Base-by-base conservation (phyloP, 2,329 filamentous ascomycete species). In the Aspergillus hiratsukae region DNA sequence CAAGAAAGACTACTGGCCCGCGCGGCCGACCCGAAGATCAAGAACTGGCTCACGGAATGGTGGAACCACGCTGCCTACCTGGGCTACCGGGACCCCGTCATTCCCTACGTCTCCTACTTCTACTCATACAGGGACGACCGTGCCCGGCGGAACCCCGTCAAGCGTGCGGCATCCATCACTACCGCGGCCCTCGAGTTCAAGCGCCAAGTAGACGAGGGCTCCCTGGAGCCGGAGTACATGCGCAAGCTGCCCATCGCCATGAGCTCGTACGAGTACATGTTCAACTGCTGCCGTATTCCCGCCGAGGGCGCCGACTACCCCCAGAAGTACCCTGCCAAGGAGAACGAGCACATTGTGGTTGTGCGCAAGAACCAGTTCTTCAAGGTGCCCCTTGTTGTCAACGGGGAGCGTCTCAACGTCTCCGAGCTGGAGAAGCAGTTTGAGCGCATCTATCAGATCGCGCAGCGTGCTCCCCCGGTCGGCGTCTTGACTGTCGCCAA, bases 181-280 rank as follows among this genome's bases (percentile, higher is more conserved):
- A 91, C 89, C 1, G 88, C 90, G 7, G 88, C 86, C 1, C 83
- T 99, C 41, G 91, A 95, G 72, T 99, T 99, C 82, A 96, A 97
- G 84, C 89, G 87, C 75, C 86, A 91, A 78, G 93, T 97, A 21
- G 93, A 97, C 71, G 74, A 75, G 46, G 87, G 87, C 63, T 87
- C 85, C 7, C 81, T 99, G 52, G 94, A 99, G 80, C 94, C 94
- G 25, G 94, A 99, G 77, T 97, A 97, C 79, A 96, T 99, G 91
- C 95, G 95, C 81, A 92, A 91, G 78, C 83, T 95, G 58, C 94
- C 94, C 58, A 93, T 97, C 71, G 94, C 92, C 76, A 99, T 99
- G 94, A 91, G 91, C 81, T 94, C 90, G 72, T 97, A 97, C 81
- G 82, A 96, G 79, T 97, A 87, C 84, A 99, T 99, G 94, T 99